These are phyloP conservation scores for Podila horticola DNA, from an alignment of 192 early-diverging fungal genomes.

Conservation along the genomic window DNA sequence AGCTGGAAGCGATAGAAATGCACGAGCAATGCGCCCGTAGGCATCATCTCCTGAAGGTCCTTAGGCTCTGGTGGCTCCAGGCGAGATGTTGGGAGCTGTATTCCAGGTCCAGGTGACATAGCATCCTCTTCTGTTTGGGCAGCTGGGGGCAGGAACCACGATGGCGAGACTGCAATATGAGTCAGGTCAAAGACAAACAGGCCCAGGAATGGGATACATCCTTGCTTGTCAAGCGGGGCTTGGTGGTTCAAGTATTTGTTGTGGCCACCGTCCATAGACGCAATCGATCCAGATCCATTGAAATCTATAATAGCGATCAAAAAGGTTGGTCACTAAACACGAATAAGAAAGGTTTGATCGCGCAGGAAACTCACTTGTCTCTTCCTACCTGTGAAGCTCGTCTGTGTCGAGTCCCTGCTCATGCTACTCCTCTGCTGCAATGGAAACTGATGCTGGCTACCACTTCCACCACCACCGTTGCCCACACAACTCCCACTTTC, in stretches of 20 bases:
- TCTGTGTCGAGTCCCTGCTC: background rate
- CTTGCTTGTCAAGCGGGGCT: constrained; percentile 24
- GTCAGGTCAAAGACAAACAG: constrained; percentile 42
- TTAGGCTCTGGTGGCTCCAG: constrained; percentile 29
- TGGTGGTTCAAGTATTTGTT: constrained; percentile 21
- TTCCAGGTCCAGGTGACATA: background rate
- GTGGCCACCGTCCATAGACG: background rate
- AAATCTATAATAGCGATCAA: background rate
- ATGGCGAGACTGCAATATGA: constrained; percentile 24
- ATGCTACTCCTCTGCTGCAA: background rate
- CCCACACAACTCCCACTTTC: background rate
- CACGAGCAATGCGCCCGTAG: constrained; percentile 22
- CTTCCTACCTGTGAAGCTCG: background rate
- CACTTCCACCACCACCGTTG: background rate
- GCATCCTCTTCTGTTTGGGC: background rate
- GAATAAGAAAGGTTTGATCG: background rate
- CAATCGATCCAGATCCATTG: too few relatives aligned
- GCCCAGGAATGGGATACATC: constrained; percentile 45
- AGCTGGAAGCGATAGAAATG: constrained; percentile 36
- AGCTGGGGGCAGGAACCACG: constrained; percentile 32
- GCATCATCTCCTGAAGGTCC: constrained; percentile 16
- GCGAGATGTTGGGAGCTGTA: background rate
- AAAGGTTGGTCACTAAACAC: background rate
- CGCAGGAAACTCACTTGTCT: background rate
- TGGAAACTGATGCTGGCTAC: background rate